These are phyloP conservation scores for Aspergillus floridensis DNA, from an alignment of 2,329 filamentous ascomycete genomes.

Conservation along the genomic window DNA sequence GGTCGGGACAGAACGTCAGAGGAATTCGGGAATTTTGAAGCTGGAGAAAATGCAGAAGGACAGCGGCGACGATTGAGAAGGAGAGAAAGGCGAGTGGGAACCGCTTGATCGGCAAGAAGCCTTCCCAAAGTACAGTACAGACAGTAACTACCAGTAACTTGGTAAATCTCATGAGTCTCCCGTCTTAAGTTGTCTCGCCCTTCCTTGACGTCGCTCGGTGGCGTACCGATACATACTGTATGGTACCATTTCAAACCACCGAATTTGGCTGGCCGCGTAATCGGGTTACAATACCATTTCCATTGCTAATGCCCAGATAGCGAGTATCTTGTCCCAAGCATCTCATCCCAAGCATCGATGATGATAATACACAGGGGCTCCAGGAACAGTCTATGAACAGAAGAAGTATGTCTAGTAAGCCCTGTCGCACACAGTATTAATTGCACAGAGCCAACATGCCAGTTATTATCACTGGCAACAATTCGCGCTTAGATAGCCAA, in stretches of 20 bases:
- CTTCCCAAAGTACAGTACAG: not conserved
- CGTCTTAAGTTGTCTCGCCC: not conserved
- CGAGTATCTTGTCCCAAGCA: not conserved
- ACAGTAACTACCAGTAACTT: no score
- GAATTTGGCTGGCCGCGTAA: not conserved
- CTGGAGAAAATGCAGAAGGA: not conserved
- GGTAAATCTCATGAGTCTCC: not conserved
- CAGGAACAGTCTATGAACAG: not conserved
- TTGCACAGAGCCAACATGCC: not conserved
- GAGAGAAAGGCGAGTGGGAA: not conserved
- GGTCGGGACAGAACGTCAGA: not conserved
- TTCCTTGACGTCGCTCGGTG: constrained; percentile 4
- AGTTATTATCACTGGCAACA: not conserved
- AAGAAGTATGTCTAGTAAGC: not conserved
- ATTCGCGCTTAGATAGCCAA: not conserved
- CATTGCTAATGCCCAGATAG: not conserved
- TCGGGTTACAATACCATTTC: not conserved
- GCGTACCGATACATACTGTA: constrained; percentile 5
- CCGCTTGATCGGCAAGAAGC: constrained; percentile 4
- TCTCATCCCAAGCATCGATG: not conserved
- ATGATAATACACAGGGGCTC: not conserved
- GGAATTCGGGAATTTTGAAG: not conserved
- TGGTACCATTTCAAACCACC: not conserved
- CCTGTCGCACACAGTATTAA: not conserved
- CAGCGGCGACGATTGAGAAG: not conserved